Evolutionary conservation across 2,329 filamentous ascomycete genomes (phyloP), one percentile per base, ranked within the genome.

Genomic region (Colletotrichum endophyticum): DNA sequence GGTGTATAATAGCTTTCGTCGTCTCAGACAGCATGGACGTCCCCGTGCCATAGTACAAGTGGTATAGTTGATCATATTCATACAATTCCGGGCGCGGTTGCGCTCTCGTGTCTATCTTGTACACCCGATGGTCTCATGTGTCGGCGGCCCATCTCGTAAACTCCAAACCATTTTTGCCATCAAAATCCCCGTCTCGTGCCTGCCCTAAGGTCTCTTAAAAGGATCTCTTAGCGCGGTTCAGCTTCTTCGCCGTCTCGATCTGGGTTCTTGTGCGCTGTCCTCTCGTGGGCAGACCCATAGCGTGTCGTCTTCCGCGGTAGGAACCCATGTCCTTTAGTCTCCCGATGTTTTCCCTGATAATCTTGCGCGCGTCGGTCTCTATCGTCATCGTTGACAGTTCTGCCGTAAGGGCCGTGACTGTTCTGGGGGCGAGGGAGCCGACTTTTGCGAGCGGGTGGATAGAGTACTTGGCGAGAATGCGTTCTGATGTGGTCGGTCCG

Each of bases 331-430:
- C 96, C 84, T 94, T 95, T 84, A 99, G 82, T 76, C 96, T 89
- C 83, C 90, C 90, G 80, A 99, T 98, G 82, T 99, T 97, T 66
- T 98, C 95, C 81, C 94, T 90, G 49, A 98, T 87, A 75, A 95
- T 88, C 83, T 94, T 91, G 81, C 92, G 89, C 78, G 98, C 89
- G 81, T 99, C 96, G 84, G 94, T 98, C 85, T 98, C 97, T 81
- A 99, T 95, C 76, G 94, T 98, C 95, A 99, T 96, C 71, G 93
- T 93, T 19, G 95, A 95, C 56, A 99, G 89, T 82, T 98, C 95
- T 67, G 94, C 94, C 27, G 94, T 97, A 77, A 99, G 89, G 70
- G 94, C 94, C 69, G 95, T 93, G 80, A 98, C 88, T 77, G 95
- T 96, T 84, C 94, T 93, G 76, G 93, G 92, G 61, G 92, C 90